A percentile compares a stretch with the other conserved stretches of the same genome.
These are phyloP conservation scores for Coemansia sp. DNA, from an alignment of 192 early-diverging fungal species.

Conservation along the genomic window DNA sequence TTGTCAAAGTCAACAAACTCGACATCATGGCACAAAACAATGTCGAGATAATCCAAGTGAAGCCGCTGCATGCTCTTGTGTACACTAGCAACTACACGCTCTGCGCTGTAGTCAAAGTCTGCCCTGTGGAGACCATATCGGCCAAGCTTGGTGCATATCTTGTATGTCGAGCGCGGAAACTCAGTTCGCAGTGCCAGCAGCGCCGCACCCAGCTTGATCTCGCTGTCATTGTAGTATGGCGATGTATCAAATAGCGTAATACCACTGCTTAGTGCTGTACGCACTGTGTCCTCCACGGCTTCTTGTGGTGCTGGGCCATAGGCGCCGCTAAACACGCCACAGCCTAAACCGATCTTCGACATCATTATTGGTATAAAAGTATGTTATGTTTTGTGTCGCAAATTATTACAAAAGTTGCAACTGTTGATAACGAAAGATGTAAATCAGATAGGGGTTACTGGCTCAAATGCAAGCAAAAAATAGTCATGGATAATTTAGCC, in stretches of 20 bases:
- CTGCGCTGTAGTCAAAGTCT: conserved; percentile 67
- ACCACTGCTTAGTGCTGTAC: conserved; percentile 45
- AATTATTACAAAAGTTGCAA: background rate
- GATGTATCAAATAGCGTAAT: conserved; percentile 73
- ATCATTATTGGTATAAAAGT: no score
- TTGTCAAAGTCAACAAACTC: conserved; percentile 67
- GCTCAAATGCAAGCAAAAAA: no score
- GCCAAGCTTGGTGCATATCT: conserved; percentile 71
- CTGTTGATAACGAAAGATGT: background rate
- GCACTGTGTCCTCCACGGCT: conserved; percentile 10
- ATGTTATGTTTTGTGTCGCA: background rate
- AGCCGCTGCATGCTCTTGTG: conserved; percentile 61
- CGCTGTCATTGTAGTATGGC: conserved; percentile 71
- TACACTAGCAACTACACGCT: conserved; percentile 55
- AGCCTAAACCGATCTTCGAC: conserved; percentile 30
- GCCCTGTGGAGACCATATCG: conserved; percentile 63
- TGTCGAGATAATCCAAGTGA: conserved; percentile 66
- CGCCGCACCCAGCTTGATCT: conserved; percentile 64
- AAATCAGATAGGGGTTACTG: background rate
- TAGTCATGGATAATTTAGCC: no score
- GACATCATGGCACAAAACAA: conserved; percentile 73
- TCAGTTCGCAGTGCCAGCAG: conserved; percentile 49
- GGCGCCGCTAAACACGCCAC: conserved; percentile 48
- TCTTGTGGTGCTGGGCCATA: conserved; percentile 26
- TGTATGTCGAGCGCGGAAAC: conserved; percentile 65